These are phyloP conservation scores for Vitrella brassicaformis DNA, from an alignment of 73 alveolate species.

Conservation along the genomic window DNA sequence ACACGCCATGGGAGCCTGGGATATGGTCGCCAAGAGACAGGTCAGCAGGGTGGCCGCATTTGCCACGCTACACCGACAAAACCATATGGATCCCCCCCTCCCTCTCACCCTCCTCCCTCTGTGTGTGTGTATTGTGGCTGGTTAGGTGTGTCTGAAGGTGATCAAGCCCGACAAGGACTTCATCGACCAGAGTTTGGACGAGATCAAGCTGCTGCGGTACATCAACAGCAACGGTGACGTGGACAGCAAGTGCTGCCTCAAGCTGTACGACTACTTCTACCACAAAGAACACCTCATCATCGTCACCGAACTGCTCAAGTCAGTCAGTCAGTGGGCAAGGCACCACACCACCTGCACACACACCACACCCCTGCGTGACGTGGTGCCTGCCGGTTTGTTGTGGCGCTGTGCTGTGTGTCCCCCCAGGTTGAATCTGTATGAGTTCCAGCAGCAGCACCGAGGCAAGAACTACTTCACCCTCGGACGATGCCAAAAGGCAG, in stretches of 20 bases:
- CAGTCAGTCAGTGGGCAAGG: too few species aligned
- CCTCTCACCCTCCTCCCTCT: not conserved
- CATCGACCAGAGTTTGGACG: conserved; percentile 94
- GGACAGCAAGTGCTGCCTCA: conserved; percentile 67
- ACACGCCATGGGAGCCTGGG: conserved; percentile 4
- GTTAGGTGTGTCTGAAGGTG: conserved; percentile 92
- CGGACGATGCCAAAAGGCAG: conserved; percentile 73
- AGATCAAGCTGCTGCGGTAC: conserved; percentile 89
- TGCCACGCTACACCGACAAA: not conserved
- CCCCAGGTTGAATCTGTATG: conserved; percentile 95
- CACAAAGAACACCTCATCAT: conserved; percentile 93
- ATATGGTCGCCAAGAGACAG: not conserved
- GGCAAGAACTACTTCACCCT: conserved; percentile 82
- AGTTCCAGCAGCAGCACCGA: conserved; percentile 82
- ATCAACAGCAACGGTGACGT: conserved; percentile 88
- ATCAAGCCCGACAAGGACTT: conserved; percentile 97
- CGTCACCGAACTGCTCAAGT: conserved; percentile 91
- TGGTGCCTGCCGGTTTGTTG: too few species aligned
- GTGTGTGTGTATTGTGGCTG: not conserved
- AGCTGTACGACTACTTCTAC: conserved; percentile 81
- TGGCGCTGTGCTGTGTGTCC: too few species aligned
- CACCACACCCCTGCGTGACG: too few species aligned
- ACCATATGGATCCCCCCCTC: not conserved
- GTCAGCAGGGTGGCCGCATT: not conserved
- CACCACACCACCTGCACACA: too few species aligned